phyloP scores from a whole-genome alignment of 148 eudicot species.

The Agrostemma githago region DNA sequence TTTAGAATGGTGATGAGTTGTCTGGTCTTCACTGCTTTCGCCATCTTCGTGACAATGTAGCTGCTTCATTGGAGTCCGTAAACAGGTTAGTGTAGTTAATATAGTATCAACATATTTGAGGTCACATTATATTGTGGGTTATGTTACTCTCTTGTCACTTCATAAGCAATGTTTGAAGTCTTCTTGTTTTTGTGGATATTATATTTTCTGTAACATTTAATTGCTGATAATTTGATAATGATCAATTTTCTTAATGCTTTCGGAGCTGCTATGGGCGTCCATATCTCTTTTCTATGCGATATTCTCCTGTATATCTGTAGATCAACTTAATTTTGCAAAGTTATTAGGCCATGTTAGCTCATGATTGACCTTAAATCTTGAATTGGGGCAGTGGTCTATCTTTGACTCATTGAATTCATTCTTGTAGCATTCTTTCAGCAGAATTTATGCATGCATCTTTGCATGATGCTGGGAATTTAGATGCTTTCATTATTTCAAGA shows the following conservation, averaged over 20 bases:
- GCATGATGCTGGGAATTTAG: slow-evolving; percentile 59
- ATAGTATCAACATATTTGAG: slow-evolving; percentile 1
- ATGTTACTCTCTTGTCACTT: not conserved
- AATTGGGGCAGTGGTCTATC: slow-evolving; percentile 10
- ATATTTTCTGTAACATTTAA: not conserved
- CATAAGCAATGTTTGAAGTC: slow-evolving; percentile 1
- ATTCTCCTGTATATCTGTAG: not conserved
- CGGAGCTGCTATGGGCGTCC: not conserved
- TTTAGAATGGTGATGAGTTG: slow-evolving; percentile 84
- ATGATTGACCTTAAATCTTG: not conserved
- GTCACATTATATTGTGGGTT: not conserved
- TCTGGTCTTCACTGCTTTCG: slow-evolving; percentile 97
- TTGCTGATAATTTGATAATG: not conserved
- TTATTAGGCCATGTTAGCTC: slow-evolving; percentile 1
- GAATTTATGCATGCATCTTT: slow-evolving; percentile 90
- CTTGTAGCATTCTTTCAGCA: slow-evolving; percentile 99
- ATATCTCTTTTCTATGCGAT: not conserved
- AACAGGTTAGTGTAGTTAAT: slow-evolving; percentile 64
- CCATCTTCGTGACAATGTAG: slow-evolving; percentile 82
- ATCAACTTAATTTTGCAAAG: not conserved
- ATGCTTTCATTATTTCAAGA: slow-evolving; percentile 45
- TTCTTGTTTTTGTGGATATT: slow-evolving; percentile 4
- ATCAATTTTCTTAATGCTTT: not conserved
- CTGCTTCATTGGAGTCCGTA: slow-evolving; percentile 67
- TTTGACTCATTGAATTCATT: slow-evolving; percentile 66